Base-by-base conservation (phyloP, 176 grass and related monocot genomes). In the Eragrostis nindensis region DNA sequence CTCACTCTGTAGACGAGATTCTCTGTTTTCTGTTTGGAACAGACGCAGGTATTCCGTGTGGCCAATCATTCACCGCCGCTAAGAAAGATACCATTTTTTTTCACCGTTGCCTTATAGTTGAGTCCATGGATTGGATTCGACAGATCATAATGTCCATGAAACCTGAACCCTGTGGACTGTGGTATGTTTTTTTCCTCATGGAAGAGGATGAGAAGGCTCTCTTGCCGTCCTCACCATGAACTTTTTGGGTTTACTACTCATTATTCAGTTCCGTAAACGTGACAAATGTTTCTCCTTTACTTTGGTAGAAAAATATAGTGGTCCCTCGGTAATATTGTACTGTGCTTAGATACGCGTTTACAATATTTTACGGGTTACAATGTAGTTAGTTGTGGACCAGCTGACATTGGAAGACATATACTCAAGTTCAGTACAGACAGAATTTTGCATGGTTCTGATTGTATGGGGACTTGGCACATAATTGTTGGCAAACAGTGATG, bases 401-500 rank as follows among this genome's bases (percentile, higher is more conserved):
- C 71, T 62, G 44, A 74, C 66, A n/a, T n/a, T n/a, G n/a, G 69
- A 15, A 57, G 4, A 56, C 25, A 47, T 27, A 50, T 27, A 61
- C 74, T 73, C 86, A 83, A 55, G 30, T 78, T 50, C 39, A 53
- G 49, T 24, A 45, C 12, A 57, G 40, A 67, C 41, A 79, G 17
- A 29, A 70, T 36, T 75, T 56, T 36, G 18, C 63, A 82, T 69
- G 43, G 16, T 70, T 71, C 2, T 9, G 22, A 61, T 6, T 47
- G 12, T 40, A 71, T 42, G 13, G 44, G n/a, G 66, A 70, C 54
- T 50, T 70, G 7, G 25, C 30, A 32, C 52, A 75, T 88, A 69
- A 80, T 80, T 88, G 76, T n/a, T 69, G 45, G 3, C 29, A 73
- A 83, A 79, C 40, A 74, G 62, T 73, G 16, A 59, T 48, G 74